Conservation (phyloP, 1,139 yeast genomes). For the Torulaspora pretoriensis region DNA sequence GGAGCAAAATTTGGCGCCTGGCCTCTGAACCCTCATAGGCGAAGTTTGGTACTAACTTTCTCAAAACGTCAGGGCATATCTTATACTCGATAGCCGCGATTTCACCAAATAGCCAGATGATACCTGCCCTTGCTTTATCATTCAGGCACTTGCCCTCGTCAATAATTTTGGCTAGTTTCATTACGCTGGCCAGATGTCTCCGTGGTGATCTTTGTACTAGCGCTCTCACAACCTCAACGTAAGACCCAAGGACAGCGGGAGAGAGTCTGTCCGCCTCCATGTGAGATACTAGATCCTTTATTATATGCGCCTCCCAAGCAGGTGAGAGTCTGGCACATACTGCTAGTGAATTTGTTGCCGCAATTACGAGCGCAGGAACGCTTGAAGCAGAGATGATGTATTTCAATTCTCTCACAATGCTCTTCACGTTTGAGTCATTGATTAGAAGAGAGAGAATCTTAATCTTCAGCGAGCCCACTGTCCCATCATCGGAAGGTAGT, state of each 20-base stretch:
- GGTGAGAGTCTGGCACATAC: constrained; percentile 45
- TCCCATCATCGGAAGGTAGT: constrained; percentile 51
- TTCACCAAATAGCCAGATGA: constrained; percentile 91
- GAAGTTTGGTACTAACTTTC: constrained; percentile 55
- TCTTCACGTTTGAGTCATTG: constrained; percentile 47
- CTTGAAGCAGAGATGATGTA: constrained; percentile 50
- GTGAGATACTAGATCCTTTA: constrained; percentile 46
- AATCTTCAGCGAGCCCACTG: constrained; percentile 54
- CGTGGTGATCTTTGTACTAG: constrained; percentile 62
- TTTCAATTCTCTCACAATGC: constrained; percentile 63
- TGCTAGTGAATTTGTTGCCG: constrained; percentile 58
- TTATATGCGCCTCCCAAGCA: constrained; percentile 37
- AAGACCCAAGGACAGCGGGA: constrained; percentile 48
- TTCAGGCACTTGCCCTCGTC: constrained; percentile 21
- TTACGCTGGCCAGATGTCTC: constrained; percentile 42
- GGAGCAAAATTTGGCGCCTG: constrained; percentile 63
- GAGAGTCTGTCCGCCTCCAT: constrained; percentile 32
- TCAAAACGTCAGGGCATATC: constrained; percentile 74
- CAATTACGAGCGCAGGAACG: constrained; percentile 43
- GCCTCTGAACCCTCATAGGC: constrained; percentile 54
- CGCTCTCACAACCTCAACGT: constrained; percentile 64
- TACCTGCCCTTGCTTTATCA: constrained; percentile 67
- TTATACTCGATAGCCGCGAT: constrained; percentile 47
- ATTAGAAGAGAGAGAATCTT: constrained; percentile 58
- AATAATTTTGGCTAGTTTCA: constrained; percentile 39